Evolutionary conservation across 2,329 filamentous ascomycete genomes (phyloP), one percentile per base, ranked within the genome.

Genomic region (Exutisphaerella laricina): DNA sequence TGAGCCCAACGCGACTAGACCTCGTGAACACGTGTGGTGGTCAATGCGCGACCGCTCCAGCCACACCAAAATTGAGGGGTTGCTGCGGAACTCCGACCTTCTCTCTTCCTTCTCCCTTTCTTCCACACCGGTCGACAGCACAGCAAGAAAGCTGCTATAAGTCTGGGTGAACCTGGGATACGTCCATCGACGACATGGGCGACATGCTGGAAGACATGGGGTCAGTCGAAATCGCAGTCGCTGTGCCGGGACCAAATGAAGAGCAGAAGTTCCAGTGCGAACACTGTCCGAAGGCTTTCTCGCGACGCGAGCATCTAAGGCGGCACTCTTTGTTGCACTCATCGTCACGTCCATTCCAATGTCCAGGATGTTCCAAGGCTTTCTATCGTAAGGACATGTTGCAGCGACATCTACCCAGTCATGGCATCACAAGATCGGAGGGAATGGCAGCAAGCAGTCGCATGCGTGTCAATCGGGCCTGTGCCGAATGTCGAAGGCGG

Each of bases 351-450:
- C 38, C 38, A 23, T 40, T 40, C 28, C 17, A 26, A 32, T 40
- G 38, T n/a, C 38, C 38, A 13, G 26, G 18, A 30, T 40, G 38
- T 6, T 29, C 38, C 6, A 32, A 31, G 29, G 23, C 38, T 2
- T 40, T 40, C 18, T 31, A 30, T 20, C 38, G 38, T 10, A 40
- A 40, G 20, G 38, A 40, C 38, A 40, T 31, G 17, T 29, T 40
- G 14, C 38, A 40, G 28, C 12, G 38, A 25, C 38, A 40, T 21
- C n/a, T 40, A 10, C 28, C 29, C 18, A 40, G 28, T 12, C 38
- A 40, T 22, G 38, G 38, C 28, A 30, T 32, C n/a, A 23, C 38
- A 13, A 9, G 38, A 22, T 13, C 38, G n/a, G 38, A 40, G 26
- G 29, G 17, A 4, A 30, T 32, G 12, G 26, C 38, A n/a, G 38